These are phyloP conservation scores for Macrophomina phaseolina DNA, from an alignment of 2,329 filamentous ascomycete genomes.

Conservation along the genomic window DNA sequence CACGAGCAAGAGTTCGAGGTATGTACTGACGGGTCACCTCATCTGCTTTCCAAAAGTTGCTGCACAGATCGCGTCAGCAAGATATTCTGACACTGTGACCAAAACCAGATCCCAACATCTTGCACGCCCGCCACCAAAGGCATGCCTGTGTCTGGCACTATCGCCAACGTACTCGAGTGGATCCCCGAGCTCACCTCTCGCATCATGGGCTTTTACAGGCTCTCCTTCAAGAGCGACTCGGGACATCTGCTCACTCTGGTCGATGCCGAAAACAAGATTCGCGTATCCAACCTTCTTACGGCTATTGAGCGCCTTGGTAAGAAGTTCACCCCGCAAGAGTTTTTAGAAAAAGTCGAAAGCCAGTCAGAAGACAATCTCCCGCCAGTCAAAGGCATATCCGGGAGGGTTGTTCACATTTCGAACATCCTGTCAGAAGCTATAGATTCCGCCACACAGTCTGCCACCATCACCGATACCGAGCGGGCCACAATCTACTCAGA, in stretches of 20 bases:
- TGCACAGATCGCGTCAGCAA: neutral
- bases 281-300: slow-evolving; percentile 20
- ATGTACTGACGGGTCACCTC: neutral
- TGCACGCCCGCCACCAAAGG: slow-evolving; percentile 21
- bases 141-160: slow-evolving; percentile 18
- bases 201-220: slow-evolving; percentile 23
- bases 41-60: neutral
- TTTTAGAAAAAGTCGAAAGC: slow-evolving; percentile 41
- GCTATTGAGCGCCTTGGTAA: slow-evolving; percentile 14
- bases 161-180: slow-evolving; percentile 13
- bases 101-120: slow-evolving; percentile 13
- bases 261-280: slow-evolving; percentile 24
- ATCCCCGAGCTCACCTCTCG: slow-evolving; percentile 23
- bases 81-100: neutral
- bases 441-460: slow-evolving; percentile 12
- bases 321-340: slow-evolving; percentile 2
- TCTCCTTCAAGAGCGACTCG: slow-evolving; percentile 25
- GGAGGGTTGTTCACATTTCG: slow-evolving; percentile 58
- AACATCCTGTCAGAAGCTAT: slow-evolving; percentile 72
- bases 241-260: slow-evolving; percentile 21
- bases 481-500: slow-evolving; percentile 80
- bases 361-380: slow-evolving; percentile 45
- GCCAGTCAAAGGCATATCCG: slow-evolving; percentile 32
- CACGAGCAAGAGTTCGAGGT: slow-evolving; percentile 81
- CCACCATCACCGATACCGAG: slow-evolving; percentile 67